These are phyloP conservation scores for Niveomyces coronatus DNA, from an alignment of 2,329 filamentous ascomycete species.

Conservation along the genomic window DNA sequence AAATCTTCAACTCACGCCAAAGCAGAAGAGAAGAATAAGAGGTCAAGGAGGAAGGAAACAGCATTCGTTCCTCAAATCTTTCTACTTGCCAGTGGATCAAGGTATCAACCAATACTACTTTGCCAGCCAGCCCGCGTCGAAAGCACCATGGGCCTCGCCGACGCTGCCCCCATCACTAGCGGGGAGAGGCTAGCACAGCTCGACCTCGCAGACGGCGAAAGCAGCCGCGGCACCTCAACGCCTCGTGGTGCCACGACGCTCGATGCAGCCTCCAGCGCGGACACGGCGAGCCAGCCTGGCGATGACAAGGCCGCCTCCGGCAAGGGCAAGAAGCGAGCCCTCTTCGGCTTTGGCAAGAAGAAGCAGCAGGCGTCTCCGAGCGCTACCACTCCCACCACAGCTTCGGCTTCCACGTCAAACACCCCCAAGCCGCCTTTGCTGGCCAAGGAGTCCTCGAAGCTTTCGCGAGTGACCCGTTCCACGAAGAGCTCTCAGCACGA, in stretches of 20 bases:
- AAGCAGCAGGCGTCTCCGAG: conserved; percentile 28
- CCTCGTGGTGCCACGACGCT: conserved; percentile 19
- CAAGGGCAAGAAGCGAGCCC: conserved; percentile 44
- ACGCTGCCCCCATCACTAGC: conserved; percentile 7
- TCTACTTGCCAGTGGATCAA: too few species aligned
- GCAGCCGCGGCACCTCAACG: conserved; percentile 20
- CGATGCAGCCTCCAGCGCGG: conserved; percentile 6
- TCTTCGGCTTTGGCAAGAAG: conserved; percentile 55
- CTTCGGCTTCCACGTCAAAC: conserved; percentile 13
- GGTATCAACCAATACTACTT: too few species aligned
- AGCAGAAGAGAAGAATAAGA: neutral
- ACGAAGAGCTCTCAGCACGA: conserved; percentile 25
- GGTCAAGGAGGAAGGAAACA: too few species aligned
- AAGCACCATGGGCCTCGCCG: conserved; percentile 8
- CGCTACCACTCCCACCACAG: too few species aligned
- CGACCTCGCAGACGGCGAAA: conserved; percentile 18
- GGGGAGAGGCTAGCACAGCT: conserved; percentile 8
- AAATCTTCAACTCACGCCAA: neutral
- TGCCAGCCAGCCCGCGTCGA: too few species aligned
- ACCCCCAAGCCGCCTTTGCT: conserved; percentile 24
- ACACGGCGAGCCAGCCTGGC: conserved; percentile 20
- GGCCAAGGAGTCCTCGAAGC: conserved; percentile 26
- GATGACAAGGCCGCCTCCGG: conserved; percentile 13
- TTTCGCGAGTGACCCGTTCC: conserved; percentile 28
- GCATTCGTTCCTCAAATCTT: too few species aligned